A percentile compares a stretch with the other conserved stretches of the same genome.
phyloP scores from a whole-genome alignment of 2,329 filamentous ascomycete species.

The Pseudonectria buxi region DNA sequence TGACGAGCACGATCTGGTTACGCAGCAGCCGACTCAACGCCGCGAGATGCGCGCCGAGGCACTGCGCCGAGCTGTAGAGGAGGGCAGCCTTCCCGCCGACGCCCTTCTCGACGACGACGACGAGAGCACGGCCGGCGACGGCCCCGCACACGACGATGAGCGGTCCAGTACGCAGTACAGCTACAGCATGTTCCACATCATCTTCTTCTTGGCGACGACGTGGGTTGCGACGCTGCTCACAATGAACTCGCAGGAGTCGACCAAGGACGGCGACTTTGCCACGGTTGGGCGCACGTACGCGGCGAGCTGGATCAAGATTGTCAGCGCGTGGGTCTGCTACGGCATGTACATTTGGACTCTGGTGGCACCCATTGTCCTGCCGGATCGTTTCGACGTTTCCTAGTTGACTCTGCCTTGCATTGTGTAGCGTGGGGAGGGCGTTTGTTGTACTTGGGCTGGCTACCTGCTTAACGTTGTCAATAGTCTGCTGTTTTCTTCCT shows the following conservation, averaged over 20 bases:
- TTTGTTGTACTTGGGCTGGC: no score
- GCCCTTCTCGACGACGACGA: slow-evolving; percentile 72
- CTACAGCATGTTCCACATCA: slow-evolving; percentile 92
- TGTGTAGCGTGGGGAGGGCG: no score
- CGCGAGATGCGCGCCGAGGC: slow-evolving; percentile 91
- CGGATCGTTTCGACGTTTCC: slow-evolving; percentile 71
- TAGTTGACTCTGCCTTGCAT: slow-evolving; percentile 4
- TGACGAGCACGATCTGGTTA: slow-evolving; percentile 83
- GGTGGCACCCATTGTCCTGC: slow-evolving; percentile 75
- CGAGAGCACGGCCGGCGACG: slow-evolving; percentile 56
- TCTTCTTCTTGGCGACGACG: slow-evolving; percentile 91
- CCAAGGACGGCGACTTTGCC: slow-evolving; percentile 67
- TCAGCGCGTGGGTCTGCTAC: slow-evolving; percentile 96
- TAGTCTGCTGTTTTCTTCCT: no score
- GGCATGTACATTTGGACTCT: slow-evolving; percentile 90
- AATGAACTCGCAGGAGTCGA: slow-evolving; percentile 63
- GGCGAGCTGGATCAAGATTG: slow-evolving; percentile 98
- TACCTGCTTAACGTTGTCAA: no score
- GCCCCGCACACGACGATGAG: slow-evolving; percentile 76
- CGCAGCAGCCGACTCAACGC: slow-evolving; percentile 70
- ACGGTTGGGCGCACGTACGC: slow-evolving; percentile 93
- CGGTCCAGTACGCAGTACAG: slow-evolving; percentile 87
- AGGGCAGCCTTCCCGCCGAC: slow-evolving; percentile 84
- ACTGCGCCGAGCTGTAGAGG: slow-evolving; percentile 84
- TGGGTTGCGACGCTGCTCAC: slow-evolving; percentile 89